Base-by-base conservation (phyloP, 306 rosid genomes). In the Cucumis cinereus region DNA sequence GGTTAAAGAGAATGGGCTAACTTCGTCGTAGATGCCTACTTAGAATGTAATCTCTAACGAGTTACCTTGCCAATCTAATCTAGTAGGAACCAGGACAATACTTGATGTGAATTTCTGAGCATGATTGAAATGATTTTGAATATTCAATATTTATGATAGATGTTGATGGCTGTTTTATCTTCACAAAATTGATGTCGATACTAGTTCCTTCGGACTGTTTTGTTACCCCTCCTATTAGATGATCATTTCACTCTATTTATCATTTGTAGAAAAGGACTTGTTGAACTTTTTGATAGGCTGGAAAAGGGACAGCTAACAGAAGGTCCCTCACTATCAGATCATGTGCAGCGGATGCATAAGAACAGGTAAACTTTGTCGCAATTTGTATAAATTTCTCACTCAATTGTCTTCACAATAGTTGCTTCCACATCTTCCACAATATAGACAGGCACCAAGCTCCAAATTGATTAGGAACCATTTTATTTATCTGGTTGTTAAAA, bases 201-300 rank as follows among this genome's bases (percentile, higher is more conserved):
- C 28, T 22, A 68, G 55, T 68, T 68, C 14, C 36, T 68, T 28
- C 49, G 10, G 50, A 52, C 36, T 45, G 35, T 41, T 80, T 3
- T 54, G 79, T 38, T 58, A 13, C 43, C 22, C 63, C 77, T 74
- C 8, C 20, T 67, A 45, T 72, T 61, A 40, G 53, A 38, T 41
- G 53, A 15, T 41, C 41, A 55, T 19, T 49, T 79, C 80, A 79
- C n/a, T 82, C n/a, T 55, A 3, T 52, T 26, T 71, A 24, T 84
- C 78, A 72, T 83, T 74, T 59, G 68, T 85, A 93, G 98, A 88
- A 89, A 87, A 85, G 93, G 93, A 80, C 97, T 93, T 5, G 93
- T 90, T 82, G 87, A 79, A 81, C 54, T 89, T 79, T 93, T 93
- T 79, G 90, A 89, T 85, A 88, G 71, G 89, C 82, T 93, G 80